Percentiles rank a stretch among this genome's conserved stretches.
phyloP scores from a whole-genome alignment of 139 green algal species.

The Chlamydomonas applanata region DNA sequence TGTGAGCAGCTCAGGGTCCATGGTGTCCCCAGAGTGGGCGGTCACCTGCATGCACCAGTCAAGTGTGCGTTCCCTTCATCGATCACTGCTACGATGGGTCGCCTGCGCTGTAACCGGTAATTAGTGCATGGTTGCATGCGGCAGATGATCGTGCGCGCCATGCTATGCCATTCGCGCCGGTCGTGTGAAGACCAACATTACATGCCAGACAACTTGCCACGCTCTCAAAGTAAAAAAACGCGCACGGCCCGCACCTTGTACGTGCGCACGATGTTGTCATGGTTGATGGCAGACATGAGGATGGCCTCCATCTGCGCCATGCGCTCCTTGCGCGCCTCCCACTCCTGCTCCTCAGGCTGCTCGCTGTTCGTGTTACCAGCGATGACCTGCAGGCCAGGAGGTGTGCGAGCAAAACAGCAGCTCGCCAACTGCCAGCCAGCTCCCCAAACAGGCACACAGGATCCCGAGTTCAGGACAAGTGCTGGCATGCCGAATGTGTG shows the following conservation, averaged over 20 bases:
- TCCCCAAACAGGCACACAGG: too few relatives aligned
- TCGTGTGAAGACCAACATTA: too few relatives aligned
- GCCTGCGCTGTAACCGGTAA: too few relatives aligned
- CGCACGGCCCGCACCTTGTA: conserved; percentile 35
- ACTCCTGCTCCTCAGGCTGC: conserved; percentile 43
- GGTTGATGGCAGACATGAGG: conserved; percentile 44
- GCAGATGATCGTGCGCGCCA: not conserved
- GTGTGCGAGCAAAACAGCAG: not conserved
- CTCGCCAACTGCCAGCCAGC: not conserved
- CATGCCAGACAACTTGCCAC: too few relatives aligned
- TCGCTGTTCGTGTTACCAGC: conserved; percentile 19
- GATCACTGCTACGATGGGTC: too few relatives aligned
- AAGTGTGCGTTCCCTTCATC: not conserved
- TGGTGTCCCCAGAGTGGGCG: conserved; percentile 30
- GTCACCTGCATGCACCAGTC: conserved; percentile 29
- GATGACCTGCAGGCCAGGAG: conserved; percentile 11
- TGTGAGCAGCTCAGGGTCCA: conserved; percentile 37
- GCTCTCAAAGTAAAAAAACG: too few relatives aligned
- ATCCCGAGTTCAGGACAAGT: too few relatives aligned
- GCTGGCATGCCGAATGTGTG: too few relatives aligned
- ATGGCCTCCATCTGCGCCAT: conserved; percentile 57
- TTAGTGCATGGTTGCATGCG: too few relatives aligned
- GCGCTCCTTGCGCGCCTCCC: conserved; percentile 45
- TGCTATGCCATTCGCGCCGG: too few relatives aligned
- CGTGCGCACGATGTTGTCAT: conserved; percentile 44